Percentiles rank a stretch among this genome's conserved stretches.
phyloP scores from a whole-genome alignment of 495 filamentous ascomycete genomes.

The Hypoxylon cercidicola region DNA sequence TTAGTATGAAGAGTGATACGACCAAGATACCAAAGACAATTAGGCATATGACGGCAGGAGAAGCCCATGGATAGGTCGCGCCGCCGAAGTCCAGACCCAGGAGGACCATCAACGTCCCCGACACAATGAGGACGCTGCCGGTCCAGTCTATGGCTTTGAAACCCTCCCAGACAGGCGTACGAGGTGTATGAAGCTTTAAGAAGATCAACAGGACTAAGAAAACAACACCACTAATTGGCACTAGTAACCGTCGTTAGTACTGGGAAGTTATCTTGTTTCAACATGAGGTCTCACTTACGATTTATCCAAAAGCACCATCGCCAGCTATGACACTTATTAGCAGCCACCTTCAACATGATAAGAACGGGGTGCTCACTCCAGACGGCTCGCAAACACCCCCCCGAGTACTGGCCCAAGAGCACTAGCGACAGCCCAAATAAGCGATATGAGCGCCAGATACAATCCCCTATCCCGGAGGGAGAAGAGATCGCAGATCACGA shows the following conservation, averaged over 20 bases:
- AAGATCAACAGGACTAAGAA: slow-evolving; percentile 67
- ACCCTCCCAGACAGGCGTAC: slow-evolving; percentile 60
- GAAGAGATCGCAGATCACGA: slow-evolving; percentile 78
- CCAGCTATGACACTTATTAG: slow-evolving; percentile 33
- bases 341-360: slow-evolving; percentile 46
- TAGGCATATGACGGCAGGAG: slow-evolving; percentile 72
- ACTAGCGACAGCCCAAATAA: slow-evolving; percentile 71
- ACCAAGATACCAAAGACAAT: slow-evolving; percentile 71
- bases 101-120: slow-evolving; percentile 73
- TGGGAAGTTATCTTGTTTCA: not conserved
- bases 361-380: not conserved
- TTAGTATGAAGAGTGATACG: slow-evolving; percentile 65
- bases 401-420: slow-evolving; percentile 67
- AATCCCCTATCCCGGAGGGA: slow-evolving; percentile 68
- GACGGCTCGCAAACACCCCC: slow-evolving; percentile 71
- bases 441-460: slow-evolving; percentile 53
- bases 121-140: slow-evolving; percentile 65
- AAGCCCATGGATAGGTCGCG: slow-evolving; percentile 70
- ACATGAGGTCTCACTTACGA: slow-evolving; percentile 17
- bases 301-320: slow-evolving; percentile 60
- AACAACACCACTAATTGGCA: slow-evolving; percentile 64
- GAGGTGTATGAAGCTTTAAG: slow-evolving; percentile 67
- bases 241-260: slow-evolving; percentile 35
- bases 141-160: slow-evolving; percentile 59
- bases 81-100: slow-evolving; percentile 77